These are phyloP conservation scores for Calonectria pauciramosa DNA, from an alignment of 2,329 filamentous ascomycete species.

Conservation along the genomic window DNA sequence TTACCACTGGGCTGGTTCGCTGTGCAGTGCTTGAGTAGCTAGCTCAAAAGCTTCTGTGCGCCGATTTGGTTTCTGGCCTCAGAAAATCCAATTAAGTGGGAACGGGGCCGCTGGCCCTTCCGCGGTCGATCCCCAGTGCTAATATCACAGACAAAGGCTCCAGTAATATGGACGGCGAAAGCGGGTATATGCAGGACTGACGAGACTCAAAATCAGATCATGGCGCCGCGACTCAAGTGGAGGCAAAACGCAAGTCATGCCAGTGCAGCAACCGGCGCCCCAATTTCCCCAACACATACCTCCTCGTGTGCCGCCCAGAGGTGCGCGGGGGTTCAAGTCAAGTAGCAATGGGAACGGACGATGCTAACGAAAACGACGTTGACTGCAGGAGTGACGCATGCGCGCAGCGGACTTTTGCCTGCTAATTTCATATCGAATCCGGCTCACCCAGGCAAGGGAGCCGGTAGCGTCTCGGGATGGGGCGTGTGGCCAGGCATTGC, in stretches of 20 bases:
- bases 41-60: constrained; percentile 32
- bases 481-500: constrained; percentile 12
- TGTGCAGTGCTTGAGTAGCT: constrained; percentile 34
- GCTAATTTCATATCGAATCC: not conserved
- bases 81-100: constrained; percentile 30
- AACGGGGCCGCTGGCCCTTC: constrained; percentile 24
- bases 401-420: not conserved
- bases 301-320: constrained; percentile 2
- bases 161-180: constrained; percentile 38
- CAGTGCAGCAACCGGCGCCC: constrained; percentile 34
- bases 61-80: constrained; percentile 13
- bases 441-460: not conserved
- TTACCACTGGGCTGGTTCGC: constrained; percentile 43
- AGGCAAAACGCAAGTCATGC: constrained; percentile 40
- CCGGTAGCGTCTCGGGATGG: constrained; percentile 1
- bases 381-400: constrained; percentile 18
- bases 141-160: constrained; percentile 37
- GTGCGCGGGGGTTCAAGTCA: not conserved
- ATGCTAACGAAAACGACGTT: constrained; percentile 2
- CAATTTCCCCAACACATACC: constrained; percentile 13
- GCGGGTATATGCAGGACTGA: constrained; percentile 40
- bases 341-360: not conserved
- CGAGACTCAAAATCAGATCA: constrained; percentile 43
- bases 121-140: constrained; percentile 32
- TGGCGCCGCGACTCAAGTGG: constrained; percentile 37